These are phyloP conservation scores for Rhodotorula toruloides DNA, from an alignment of 768 basidiomycete genomes.

Conservation along the genomic window DNA sequence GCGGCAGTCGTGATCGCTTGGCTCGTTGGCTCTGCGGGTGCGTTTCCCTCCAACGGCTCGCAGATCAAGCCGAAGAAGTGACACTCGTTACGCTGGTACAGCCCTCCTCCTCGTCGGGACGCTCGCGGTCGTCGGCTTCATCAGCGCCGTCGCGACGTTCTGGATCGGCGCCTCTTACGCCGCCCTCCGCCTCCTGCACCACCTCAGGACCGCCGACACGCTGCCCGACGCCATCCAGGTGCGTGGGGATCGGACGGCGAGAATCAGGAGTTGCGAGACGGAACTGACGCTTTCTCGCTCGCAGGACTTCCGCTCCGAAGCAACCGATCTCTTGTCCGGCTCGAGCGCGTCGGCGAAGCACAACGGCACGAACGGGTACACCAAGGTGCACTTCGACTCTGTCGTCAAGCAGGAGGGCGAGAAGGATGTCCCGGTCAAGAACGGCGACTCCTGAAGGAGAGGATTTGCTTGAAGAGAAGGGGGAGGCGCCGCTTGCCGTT, in stretches of 20 bases:
- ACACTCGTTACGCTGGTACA: too few relatives aligned
- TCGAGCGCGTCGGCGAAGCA: not conserved
- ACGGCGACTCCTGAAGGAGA: not conserved
- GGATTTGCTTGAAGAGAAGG: too few relatives aligned
- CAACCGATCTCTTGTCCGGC: not conserved
- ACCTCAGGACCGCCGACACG: slow-evolving; percentile 11
- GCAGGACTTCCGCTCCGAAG: slow-evolving; percentile 25
- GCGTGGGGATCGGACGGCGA: not conserved
- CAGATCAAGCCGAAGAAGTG: not conserved
- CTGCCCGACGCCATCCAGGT: slow-evolving; percentile 23
- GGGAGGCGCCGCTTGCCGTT: too few relatives aligned
- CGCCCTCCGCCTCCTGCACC: slow-evolving; percentile 11
- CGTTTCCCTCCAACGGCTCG: not conserved
- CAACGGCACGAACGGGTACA: not conserved
- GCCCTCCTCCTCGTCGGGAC: slow-evolving; percentile 24
- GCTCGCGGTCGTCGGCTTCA: slow-evolving; percentile 7
- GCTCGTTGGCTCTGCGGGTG: slow-evolving; percentile 24
- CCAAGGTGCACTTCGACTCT: slow-evolving; percentile 19
- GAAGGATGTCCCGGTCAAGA: not conserved
- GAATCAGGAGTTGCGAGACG: too few relatives aligned
- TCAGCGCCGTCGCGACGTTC: slow-evolving; percentile 6
- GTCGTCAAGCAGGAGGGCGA: slow-evolving; percentile 16
- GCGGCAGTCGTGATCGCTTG: slow-evolving; percentile 8
- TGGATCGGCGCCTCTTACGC: slow-evolving; percentile 13
- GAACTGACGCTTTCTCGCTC: too few relatives aligned